phyloP scores from a whole-genome alignment of 495 filamentous ascomycete species.

The Amphirosellinia nigrospora region DNA sequence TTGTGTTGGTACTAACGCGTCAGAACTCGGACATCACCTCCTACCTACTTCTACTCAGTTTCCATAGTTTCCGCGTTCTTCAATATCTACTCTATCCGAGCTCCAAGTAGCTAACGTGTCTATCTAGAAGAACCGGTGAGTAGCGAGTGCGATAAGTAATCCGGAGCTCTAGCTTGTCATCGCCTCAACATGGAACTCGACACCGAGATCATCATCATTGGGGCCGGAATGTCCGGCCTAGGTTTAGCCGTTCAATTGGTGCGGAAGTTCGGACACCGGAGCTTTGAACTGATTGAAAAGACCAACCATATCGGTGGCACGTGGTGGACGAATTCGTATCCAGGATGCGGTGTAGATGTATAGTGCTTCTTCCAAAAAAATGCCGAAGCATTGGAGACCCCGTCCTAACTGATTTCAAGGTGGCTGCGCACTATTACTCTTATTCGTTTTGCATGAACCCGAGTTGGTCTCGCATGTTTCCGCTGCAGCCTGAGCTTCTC shows the following conservation, averaged over 20 bases:
- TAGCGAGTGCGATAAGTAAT: background rate
- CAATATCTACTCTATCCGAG: background rate
- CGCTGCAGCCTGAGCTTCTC: constrained; percentile 52
- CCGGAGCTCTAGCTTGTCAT: background rate
- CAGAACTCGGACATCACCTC: background rate
- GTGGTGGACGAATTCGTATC: constrained; percentile 72
- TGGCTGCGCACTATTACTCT: constrained; percentile 49
- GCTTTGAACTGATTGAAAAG: constrained; percentile 67
- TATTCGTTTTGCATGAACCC: constrained; percentile 58
- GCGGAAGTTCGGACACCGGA: constrained; percentile 59
- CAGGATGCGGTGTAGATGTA: constrained; percentile 51
- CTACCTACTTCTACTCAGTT: background rate
- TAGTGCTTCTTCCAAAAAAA: background rate
- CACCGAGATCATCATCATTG: constrained; percentile 50
- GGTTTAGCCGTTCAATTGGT: constrained; percentile 66
- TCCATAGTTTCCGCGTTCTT: background rate
- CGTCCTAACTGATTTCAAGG: constrained; percentile 18
- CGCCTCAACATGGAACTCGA: constrained; percentile 11
- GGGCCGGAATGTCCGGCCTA: constrained; percentile 68
- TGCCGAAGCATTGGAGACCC: background rate
- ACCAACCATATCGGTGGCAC: constrained; percentile 68
- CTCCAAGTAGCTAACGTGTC: background rate
- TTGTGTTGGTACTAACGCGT: background rate
- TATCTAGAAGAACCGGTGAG: background rate
- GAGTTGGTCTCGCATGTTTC: constrained; percentile 52